Evolutionary conservation across 305 asterid genomes (phyloP).

Genomic region (Fraxinus baroniana): DNA sequence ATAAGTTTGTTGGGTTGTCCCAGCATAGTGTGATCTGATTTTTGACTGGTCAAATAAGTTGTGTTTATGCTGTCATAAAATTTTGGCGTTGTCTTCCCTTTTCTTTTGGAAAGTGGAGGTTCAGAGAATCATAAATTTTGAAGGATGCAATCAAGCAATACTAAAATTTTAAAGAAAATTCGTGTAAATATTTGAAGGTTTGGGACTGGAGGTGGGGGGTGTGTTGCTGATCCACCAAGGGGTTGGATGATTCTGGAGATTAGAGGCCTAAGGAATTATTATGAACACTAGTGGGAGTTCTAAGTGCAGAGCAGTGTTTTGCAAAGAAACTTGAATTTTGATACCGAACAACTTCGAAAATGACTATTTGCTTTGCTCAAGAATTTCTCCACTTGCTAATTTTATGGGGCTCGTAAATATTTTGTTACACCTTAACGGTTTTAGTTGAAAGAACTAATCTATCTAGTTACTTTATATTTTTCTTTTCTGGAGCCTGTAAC

Average conservation of each 20-base stretch:
- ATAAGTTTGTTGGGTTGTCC: neutral
- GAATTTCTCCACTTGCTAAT: neutral
- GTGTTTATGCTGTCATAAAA: neutral
- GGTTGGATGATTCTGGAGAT: neutral
- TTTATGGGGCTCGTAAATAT: neutral
- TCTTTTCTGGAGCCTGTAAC: neutral
- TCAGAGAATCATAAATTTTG: neutral
- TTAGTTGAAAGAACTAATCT: constrained; percentile 14
- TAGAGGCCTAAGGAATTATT: neutral
- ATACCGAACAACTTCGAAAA: constrained; percentile 11
- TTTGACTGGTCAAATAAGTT: neutral
- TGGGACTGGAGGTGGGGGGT: neutral
- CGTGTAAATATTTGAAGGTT: neutral
- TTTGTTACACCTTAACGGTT: neutral
- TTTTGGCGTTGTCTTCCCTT: neutral
- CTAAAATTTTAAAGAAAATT: neutral
- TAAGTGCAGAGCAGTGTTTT: neutral
- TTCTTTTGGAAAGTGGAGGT: neutral
- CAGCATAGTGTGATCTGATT: neutral
- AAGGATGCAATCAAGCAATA: neutral
- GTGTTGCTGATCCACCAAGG: neutral
- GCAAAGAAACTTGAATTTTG: neutral
- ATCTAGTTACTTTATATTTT: neutral
- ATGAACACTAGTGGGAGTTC: neutral
- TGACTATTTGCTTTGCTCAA: neutral